These are phyloP conservation scores for Scedosporium dehoogii DNA, from an alignment of 2,329 filamentous ascomycete species.

Conservation along the genomic window DNA sequence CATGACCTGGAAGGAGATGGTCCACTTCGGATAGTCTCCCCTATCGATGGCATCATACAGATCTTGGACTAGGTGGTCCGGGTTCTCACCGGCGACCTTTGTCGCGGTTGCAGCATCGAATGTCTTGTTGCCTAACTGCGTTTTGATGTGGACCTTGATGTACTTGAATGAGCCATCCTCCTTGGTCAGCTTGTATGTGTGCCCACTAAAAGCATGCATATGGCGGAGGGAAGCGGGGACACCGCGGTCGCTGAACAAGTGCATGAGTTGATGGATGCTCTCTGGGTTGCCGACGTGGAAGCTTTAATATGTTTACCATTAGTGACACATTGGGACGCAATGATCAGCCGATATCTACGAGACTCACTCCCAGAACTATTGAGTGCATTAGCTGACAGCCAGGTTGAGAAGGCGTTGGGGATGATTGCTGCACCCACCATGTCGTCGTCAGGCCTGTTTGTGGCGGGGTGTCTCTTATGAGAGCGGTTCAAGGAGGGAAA, in stretches of 20 bases:
- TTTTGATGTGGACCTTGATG: conserved; percentile 52
- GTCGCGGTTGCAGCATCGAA: conserved; percentile 48
- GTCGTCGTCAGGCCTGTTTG: conserved; percentile 59
- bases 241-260: conserved; percentile 55
- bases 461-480: conserved; percentile 66
- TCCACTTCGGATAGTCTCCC: conserved; percentile 55
- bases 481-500: conserved; percentile 70
- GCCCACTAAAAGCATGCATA: conserved; percentile 59
- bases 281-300: conserved; percentile 42
- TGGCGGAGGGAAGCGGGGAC: conserved; percentile 55
- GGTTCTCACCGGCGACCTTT: conserved; percentile 45
- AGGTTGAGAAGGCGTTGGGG: no score
- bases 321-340: no score
- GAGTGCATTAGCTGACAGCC: no score
- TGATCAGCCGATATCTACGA: no score
- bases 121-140: conserved; percentile 51
- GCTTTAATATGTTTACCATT: conserved; percentile 16
- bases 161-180: conserved; percentile 35
- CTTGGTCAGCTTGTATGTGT: conserved; percentile 58
- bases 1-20: conserved; percentile 52
- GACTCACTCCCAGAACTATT: no score
- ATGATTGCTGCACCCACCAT: conserved; percentile 21
- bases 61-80: conserved; percentile 54
- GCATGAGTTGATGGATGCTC: conserved; percentile 53
- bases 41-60: conserved; percentile 52